Conservation (phyloP, 2,329 filamentous ascomycete genomes). For the Fusarium nodosum region DNA sequence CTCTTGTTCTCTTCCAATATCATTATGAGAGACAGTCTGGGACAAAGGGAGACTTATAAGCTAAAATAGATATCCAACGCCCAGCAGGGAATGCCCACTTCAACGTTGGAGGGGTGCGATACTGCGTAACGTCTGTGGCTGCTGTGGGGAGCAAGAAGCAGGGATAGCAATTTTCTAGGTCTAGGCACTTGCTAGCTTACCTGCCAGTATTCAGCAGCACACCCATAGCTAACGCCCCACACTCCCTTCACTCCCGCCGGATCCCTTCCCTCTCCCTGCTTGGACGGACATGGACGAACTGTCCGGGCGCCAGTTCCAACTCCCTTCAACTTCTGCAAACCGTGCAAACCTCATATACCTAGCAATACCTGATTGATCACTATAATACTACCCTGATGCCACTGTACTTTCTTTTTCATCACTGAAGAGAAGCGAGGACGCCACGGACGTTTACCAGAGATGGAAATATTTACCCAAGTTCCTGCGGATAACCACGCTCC, state of each 20-base stretch:
- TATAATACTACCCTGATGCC: constrained; percentile 17
- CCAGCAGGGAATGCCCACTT: constrained; percentile 43
- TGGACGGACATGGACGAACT: neutral
- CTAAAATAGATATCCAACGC: constrained; percentile 15
- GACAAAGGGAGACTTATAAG: constrained; percentile 48
- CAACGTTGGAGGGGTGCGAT: constrained; percentile 43
- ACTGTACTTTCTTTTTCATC: constrained; percentile 25
- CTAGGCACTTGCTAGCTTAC: constrained; percentile 13
- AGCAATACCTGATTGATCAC: neutral
- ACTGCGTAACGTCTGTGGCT: constrained; percentile 43
- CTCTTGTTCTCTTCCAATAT: constrained; percentile 18
- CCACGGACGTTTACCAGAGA: constrained; percentile 19
- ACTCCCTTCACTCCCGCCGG: constrained; percentile 20
- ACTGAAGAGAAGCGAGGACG: constrained; percentile 23
- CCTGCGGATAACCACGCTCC: constrained; percentile 17
- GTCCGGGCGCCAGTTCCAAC: neutral
- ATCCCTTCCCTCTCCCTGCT: constrained; percentile 20
- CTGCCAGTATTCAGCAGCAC: constrained; percentile 20
- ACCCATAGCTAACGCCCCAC: constrained; percentile 26
- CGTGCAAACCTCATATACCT: neutral
- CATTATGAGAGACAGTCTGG: constrained; percentile 29
- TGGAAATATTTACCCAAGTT: constrained; percentile 2
- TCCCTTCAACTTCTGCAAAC: constrained; percentile 28
- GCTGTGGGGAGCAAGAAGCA: constrained; percentile 40
- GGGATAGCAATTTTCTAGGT: constrained; percentile 42